These are phyloP conservation scores for grape (Vitis vinifera) DNA, from an alignment of 164 flowering plant species.

Conservation along the genomic window ASM3070453v1 NC_081808.1:18884501-18885000, in stretches of 20 bases:
- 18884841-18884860: neutral
- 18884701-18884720: neutral
- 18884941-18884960: neutral
- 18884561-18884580: conserved; percentile 9
- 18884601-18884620: neutral
- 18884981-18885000: neutral
- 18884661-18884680: neutral
- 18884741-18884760: neutral
- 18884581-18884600: conserved; percentile 13
- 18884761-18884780: too few species aligned
- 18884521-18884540: conserved; percentile 16
- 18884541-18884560: conserved; percentile 7
- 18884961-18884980: neutral
- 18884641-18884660: conserved; percentile 9
- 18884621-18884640: conserved; percentile 4
- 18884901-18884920: neutral
- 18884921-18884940: neutral
- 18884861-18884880: neutral
- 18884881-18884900: neutral
- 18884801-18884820: too few species aligned
- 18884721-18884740: neutral
- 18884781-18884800: too few species aligned
- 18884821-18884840: too few species aligned
- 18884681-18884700: too few species aligned
- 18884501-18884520: conserved; percentile 9